Evolutionary conservation across 2,329 filamentous ascomycete genomes (phyloP), one percentile per base, ranked within the genome.

Genomic region (Malbranchea zuffiana): DNA sequence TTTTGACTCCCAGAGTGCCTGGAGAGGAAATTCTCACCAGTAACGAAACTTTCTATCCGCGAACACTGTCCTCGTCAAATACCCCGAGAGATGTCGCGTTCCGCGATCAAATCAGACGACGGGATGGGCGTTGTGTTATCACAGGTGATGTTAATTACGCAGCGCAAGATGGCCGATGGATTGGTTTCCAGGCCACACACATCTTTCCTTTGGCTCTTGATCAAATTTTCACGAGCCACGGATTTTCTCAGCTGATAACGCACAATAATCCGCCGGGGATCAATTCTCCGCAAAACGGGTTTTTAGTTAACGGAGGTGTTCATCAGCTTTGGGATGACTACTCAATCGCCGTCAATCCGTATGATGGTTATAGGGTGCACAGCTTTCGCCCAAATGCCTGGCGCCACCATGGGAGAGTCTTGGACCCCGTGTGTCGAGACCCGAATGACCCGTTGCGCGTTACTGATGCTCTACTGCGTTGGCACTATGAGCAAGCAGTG

Each of bases 251-350:
- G 7, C 23, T 2, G 37, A 40, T 23, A 44, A 34, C 34, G 11
- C 18, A 8, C 20, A 35, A 10, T n/a, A n/a, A n/a, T n/a, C n/a
- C n/a, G n/a, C 20, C 26, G 12, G 51, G 34, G 16, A 28, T 54
- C 8, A 47, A 53, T 32, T 52, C 49, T 13, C 27, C 48, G 6
- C 49, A 54, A 31, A 55, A 54, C 42, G 53, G 53, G 5, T 18
- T 55, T 11, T 44, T 54, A 6, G 41, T 55, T 2, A 29, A 13
- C 3, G 10, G 15, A 3, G 27, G 40, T 26, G 32, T 52, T 6
- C 53, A 53, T 32, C 2, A 21, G 8, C 30, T 47, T 3, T 55
- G 49, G 32, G 48, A 53, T 18, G 15, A 12, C 5, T 55, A 49
- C 38, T 4, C 18, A 10, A 23, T 56, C 16, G 47, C 46, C 5